These are phyloP conservation scores for Arthrobotrys entomopaga DNA, from an alignment of 2,329 filamentous ascomycete species.

Conservation along the genomic window DNA sequence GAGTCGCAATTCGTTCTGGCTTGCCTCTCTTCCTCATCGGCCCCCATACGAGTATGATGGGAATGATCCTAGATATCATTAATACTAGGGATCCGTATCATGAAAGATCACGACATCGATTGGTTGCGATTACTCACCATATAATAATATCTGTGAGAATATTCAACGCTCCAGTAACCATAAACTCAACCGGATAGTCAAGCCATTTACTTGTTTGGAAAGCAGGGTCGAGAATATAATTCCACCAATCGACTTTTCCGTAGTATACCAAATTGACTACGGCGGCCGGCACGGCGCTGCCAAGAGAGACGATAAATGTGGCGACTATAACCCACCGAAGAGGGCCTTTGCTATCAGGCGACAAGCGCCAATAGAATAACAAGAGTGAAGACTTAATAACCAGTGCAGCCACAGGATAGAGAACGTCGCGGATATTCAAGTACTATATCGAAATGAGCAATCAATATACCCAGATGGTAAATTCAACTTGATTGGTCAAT, in stretches of 20 bases:
- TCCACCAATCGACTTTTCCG: slow-evolving; percentile 49
- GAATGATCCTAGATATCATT: slow-evolving; percentile 26
- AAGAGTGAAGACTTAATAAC: slow-evolving; percentile 40
- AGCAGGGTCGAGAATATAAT: slow-evolving; percentile 37
- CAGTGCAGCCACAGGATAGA: slow-evolving; percentile 32
- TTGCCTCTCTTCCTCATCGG: slow-evolving; percentile 43
- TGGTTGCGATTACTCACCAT: slow-evolving; percentile 8
- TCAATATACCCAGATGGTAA: neutral
- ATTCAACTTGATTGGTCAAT: neutral
- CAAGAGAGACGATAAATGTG: slow-evolving; percentile 36
- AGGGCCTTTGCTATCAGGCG: slow-evolving; percentile 27
- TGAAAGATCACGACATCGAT: neutral
- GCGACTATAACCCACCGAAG: slow-evolving; percentile 39
- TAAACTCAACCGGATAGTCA: slow-evolving; percentile 41
- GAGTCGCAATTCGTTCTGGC: slow-evolving; percentile 39
- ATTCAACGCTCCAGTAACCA: slow-evolving; percentile 39
- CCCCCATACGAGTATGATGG: slow-evolving; percentile 41
- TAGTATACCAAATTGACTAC: slow-evolving; percentile 48
- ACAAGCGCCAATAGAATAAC: slow-evolving; percentile 42
- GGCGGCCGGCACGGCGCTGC: slow-evolving; percentile 30
- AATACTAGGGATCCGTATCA: neutral
- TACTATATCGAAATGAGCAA: slow-evolving; percentile 15
- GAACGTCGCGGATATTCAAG: slow-evolving; percentile 36
- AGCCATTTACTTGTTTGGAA: slow-evolving; percentile 28
- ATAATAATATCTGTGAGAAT: slow-evolving; percentile 43